Evolutionary conservation across 2,329 filamentous ascomycete genomes (phyloP).

Genomic region (Thielaviopsis populi): DNA sequence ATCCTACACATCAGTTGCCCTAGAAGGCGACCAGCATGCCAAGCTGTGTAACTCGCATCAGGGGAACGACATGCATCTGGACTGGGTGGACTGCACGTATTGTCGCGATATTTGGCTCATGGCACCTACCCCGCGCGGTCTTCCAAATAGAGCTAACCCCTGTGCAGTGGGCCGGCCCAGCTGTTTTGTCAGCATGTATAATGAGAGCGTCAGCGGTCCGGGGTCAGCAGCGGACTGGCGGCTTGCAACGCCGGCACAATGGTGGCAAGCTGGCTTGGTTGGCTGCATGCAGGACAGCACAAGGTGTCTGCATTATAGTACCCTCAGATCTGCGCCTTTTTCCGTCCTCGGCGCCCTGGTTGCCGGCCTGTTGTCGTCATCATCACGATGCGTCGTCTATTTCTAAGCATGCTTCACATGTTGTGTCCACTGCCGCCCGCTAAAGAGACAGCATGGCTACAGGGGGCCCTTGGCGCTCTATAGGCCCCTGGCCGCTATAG

Average conservation of each 20-base stretch:
- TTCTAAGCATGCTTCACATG: neutral
- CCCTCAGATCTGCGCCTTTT: too few species aligned
- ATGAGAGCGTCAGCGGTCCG: neutral
- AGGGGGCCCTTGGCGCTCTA: neutral
- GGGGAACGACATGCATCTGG: neutral
- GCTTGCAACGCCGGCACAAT: neutral
- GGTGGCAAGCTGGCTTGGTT: too few species aligned
- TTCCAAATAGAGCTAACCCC: neutral
- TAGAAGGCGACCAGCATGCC: neutral
- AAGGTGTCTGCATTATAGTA: neutral
- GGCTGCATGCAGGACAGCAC: neutral
- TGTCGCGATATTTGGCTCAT: neutral
- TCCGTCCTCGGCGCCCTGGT: too few species aligned
- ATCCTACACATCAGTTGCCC: too few species aligned
- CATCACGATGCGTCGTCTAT: neutral
- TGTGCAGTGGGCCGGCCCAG: neutral
- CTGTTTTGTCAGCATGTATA: constrained; percentile 4
- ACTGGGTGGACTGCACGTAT: neutral
- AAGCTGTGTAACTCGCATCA: neutral
- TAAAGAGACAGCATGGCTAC: neutral
- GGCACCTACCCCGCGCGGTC: neutral
- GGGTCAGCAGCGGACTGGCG: neutral
- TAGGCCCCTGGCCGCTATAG: neutral
- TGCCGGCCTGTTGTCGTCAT: too few species aligned
- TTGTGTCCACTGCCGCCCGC: neutral